Percentiles rank a stretch among this genome's conserved stretches.
Evolutionary conservation across 2,329 filamentous ascomycete species (phyloP).

Genomic region (Hypocrella siamensis): DNA sequence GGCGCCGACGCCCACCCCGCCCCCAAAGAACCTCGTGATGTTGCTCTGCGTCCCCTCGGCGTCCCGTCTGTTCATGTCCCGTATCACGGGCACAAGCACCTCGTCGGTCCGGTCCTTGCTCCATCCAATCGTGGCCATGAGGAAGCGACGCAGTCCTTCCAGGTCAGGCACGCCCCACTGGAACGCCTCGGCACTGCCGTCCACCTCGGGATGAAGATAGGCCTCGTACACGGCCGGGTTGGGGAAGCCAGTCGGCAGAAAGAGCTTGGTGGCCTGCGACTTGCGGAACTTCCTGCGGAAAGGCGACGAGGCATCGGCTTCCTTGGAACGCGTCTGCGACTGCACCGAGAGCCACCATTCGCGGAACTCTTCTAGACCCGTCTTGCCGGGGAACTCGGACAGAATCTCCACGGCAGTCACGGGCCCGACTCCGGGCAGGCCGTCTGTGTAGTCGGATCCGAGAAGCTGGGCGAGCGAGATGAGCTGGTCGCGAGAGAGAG

Average conservation of each 20-base stretch:
- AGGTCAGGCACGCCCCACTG: conserved; percentile 95
- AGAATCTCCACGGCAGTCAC: conserved; percentile 91
- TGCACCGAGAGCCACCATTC: conserved; percentile 83
- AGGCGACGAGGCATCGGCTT: conserved; percentile 38
- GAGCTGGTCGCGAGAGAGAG: conserved; percentile 70
- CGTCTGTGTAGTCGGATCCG: conserved; percentile 90
- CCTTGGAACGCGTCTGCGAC: conserved; percentile 43
- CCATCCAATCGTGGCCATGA: conserved; percentile 93
- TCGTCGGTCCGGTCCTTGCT: conserved; percentile 83
- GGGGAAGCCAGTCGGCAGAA: conserved; percentile 69
- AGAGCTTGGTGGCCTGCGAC: conserved; percentile 66
- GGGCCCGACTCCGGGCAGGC: conserved; percentile 76
- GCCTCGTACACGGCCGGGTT: conserved; percentile 63
- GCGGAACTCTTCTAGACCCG: conserved; percentile 57
- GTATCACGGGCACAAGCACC: conserved; percentile 85
- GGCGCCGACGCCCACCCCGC: conserved; percentile 52
- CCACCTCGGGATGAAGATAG: conserved; percentile 77
- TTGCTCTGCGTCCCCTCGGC: conserved; percentile 89
- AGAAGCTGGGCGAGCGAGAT: conserved; percentile 83
- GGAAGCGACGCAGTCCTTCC: conserved; percentile 64
- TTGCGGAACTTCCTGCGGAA: conserved; percentile 83
- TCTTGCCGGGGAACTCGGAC: conserved; percentile 59
- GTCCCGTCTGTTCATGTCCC: conserved; percentile 82
- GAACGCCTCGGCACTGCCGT: conserved; percentile 61
- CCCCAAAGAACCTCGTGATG: conserved; percentile 84